Conservation (phyloP, 179 eudicot genomes). For the Sideroxylon spinosum region DNA sequence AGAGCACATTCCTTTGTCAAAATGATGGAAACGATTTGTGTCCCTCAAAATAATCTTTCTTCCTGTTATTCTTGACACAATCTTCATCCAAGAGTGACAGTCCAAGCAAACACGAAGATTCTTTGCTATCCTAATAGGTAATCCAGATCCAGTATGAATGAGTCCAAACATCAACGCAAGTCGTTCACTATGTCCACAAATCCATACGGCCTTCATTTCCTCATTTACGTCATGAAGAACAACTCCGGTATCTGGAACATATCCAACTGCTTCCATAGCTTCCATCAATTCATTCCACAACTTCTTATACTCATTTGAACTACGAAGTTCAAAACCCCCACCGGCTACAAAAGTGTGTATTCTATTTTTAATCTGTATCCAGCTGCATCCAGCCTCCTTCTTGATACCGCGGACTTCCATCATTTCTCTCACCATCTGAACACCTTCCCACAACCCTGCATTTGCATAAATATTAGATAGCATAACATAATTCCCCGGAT, state of each 20-base stretch:
- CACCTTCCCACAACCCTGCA: slow-evolving; percentile 37
- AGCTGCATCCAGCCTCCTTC: slow-evolving; percentile 40
- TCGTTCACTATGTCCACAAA: slow-evolving; percentile 40
- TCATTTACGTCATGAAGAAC: slow-evolving; percentile 37
- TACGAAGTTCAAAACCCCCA: slow-evolving; percentile 31
- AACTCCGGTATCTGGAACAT: slow-evolving; percentile 28
- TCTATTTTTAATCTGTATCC: slow-evolving; percentile 32
- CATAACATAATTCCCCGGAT: slow-evolving; percentile 31
- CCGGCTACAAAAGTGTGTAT: slow-evolving; percentile 33
- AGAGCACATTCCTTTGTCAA: slow-evolving; percentile 34
- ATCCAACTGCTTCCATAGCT: slow-evolving; percentile 26
- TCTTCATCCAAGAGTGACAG: slow-evolving; percentile 46
- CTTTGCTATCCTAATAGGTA: slow-evolving; percentile 40
- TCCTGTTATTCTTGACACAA: slow-evolving; percentile 24
- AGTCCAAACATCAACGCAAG: slow-evolving; percentile 38
- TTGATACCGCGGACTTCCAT: slow-evolving; percentile 31
- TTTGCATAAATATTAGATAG: slow-evolving; percentile 38
- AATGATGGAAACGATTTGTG: slow-evolving; percentile 42
- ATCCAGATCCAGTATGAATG: slow-evolving; percentile 28
- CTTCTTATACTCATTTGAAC: slow-evolving; percentile 26
- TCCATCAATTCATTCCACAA: slow-evolving; percentile 20
- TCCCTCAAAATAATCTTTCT: slow-evolving; percentile 38
- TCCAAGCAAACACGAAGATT: slow-evolving; percentile 41
- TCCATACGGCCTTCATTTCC: slow-evolving; percentile 30
- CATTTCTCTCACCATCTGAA: slow-evolving; percentile 27